phyloP scores from a whole-genome alignment of 495 filamentous ascomycete species.

The Podospora pseudopauciseta region DNA sequence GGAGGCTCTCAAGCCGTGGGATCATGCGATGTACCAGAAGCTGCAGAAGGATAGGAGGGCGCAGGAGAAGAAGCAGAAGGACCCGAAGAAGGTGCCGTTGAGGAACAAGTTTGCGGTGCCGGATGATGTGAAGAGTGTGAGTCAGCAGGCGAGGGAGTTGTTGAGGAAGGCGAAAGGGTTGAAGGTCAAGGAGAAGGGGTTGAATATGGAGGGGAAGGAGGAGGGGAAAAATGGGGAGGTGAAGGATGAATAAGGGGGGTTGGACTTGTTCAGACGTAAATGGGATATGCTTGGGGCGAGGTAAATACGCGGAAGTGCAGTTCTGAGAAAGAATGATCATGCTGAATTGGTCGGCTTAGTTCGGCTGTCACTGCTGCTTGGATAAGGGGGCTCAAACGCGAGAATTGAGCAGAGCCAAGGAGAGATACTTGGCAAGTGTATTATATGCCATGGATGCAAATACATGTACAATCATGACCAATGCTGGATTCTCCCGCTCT shows the following conservation, averaged over 20 bases:
- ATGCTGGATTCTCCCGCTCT: neutral
- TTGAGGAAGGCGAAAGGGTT: slow-evolving; percentile 41
- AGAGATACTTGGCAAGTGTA: neutral
- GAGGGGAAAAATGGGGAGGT: slow-evolving; percentile 32
- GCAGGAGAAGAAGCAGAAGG: slow-evolving; percentile 28
- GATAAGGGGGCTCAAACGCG: neutral
- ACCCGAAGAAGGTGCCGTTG: slow-evolving; percentile 34
- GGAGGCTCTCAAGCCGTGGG: slow-evolving; percentile 41
- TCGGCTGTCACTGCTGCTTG: neutral
- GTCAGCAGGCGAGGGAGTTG: slow-evolving; percentile 33
- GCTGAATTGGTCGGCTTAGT: neutral
- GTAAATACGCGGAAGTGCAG: neutral
- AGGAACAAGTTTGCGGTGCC: slow-evolving; percentile 18
- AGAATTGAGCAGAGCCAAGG: neutral
- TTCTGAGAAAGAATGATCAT: neutral
- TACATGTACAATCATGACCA: neutral
- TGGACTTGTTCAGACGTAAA: too few species aligned
- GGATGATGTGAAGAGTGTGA: slow-evolving; percentile 23
- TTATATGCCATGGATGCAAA: neutral
- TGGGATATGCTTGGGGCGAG: too few species aligned
- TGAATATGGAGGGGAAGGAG: slow-evolving; percentile 42
- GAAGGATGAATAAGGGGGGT: neutral
- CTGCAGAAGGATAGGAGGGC: slow-evolving; percentile 40
- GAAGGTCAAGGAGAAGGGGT: slow-evolving; percentile 38
- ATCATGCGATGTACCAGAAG: slow-evolving; percentile 30